phyloP scores from a whole-genome alignment of 208 protist species.

The Trypanosoma lewisi region DNA sequence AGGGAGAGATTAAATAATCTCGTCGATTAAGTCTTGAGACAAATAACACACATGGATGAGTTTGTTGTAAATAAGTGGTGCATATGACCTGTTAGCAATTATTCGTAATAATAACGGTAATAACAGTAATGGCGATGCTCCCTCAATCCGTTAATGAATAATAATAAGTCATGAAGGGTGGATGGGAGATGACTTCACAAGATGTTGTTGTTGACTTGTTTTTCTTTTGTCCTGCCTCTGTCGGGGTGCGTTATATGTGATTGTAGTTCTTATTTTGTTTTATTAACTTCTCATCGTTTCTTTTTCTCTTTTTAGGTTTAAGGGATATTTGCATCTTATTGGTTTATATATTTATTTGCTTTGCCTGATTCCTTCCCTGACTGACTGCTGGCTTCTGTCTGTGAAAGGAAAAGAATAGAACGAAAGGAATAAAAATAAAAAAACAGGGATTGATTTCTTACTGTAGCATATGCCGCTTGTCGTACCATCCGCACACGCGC shows the following conservation, averaged over 20 bases:
- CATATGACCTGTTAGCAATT: neutral
- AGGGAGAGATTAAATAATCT: constrained; percentile 8
- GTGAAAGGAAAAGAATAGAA: constrained; percentile 7
- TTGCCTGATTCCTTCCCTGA: neutral
- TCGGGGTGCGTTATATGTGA: neutral
- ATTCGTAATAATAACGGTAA: neutral
- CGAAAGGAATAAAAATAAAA: constrained; percentile 13
- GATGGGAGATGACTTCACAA: neutral
- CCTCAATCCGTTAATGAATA: neutral
- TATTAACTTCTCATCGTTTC: constrained; percentile 15
- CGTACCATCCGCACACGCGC: constrained; percentile 7
- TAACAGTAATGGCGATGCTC: neutral
- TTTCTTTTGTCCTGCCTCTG: too few species aligned
- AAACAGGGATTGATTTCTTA: neutral
- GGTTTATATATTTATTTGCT: neutral
- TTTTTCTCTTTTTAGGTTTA: constrained; percentile 8
- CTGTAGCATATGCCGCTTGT: constrained; percentile 21
- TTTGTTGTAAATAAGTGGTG: too few species aligned
- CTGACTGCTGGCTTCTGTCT: neutral
- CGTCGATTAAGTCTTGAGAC: constrained; percentile 7
- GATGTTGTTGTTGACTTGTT: too few species aligned
- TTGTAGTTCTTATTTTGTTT: neutral
- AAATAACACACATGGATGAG: neutral
- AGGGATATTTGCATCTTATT: too few species aligned
- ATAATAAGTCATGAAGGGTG: neutral